phyloP scores from a whole-genome alignment of 2,329 filamentous ascomycete species.

The Aspergillus arachidicola region DNA sequence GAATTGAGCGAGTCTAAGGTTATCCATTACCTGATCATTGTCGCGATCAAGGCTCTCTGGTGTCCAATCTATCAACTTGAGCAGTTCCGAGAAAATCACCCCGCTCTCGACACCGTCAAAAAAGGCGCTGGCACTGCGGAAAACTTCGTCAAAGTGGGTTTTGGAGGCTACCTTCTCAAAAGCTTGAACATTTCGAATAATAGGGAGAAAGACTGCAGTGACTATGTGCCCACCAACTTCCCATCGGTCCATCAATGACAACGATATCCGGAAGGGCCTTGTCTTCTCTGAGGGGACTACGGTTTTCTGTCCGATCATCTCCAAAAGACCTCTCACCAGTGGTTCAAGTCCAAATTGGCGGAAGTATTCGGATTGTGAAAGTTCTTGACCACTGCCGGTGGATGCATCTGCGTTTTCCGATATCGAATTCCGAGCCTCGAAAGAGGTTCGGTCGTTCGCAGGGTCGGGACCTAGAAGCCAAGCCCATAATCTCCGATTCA shows the following conservation, averaged over 20 bases:
- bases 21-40: slow-evolving; percentile 57
- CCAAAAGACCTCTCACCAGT: slow-evolving; percentile 72
- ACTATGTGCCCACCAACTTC: slow-evolving; percentile 91
- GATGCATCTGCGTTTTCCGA: slow-evolving; percentile 31
- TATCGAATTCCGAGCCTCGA: slow-evolving; percentile 31
- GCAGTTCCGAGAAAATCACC: slow-evolving; percentile 84
- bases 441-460: slow-evolving; percentile 36
- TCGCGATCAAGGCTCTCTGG: slow-evolving; percentile 53
- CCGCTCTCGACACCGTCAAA: slow-evolving; percentile 97
- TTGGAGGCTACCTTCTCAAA: slow-evolving; percentile 72
- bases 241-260: slow-evolving; percentile 98
- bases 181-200: slow-evolving; percentile 75
- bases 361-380: slow-evolving; percentile 77
- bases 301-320: slow-evolving; percentile 68
- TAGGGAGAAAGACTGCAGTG: slow-evolving; percentile 82
- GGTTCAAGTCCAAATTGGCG: slow-evolving; percentile 74
- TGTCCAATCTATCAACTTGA: slow-evolving; percentile 62
- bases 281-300: slow-evolving; percentile 68
- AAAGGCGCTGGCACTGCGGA: slow-evolving; percentile 91
- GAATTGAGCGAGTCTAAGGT: slow-evolving; percentile 76
- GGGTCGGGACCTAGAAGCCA: slow-evolving; percentile 87
- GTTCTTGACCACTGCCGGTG: slow-evolving; percentile 43
- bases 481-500: slow-evolving; percentile 92
- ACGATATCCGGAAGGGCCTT: slow-evolving; percentile 83
- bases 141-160: slow-evolving; percentile 77